Evolutionary conservation across 1,284 basidiomycete species (phyloP).

Genomic region (Wolfiporia cocos): DNA sequence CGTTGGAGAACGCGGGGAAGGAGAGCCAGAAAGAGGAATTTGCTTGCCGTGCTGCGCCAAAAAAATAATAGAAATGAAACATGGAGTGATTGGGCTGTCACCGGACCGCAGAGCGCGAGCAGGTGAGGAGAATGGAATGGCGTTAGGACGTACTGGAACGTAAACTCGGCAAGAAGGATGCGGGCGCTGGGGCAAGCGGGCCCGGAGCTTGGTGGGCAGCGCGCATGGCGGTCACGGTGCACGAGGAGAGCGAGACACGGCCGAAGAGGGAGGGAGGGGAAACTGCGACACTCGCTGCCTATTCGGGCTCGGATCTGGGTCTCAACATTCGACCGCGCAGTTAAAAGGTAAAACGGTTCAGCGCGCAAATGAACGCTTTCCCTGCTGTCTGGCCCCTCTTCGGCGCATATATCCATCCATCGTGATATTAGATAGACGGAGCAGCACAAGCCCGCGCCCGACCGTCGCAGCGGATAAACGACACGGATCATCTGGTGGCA

Average conservation of each 20-base stretch:
- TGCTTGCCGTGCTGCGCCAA: too few relatives aligned
- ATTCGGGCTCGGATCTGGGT: neutral
- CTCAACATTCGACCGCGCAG: neutral
- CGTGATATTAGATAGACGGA: too few relatives aligned
- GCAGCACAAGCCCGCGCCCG: too few relatives aligned
- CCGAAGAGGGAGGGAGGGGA: too few relatives aligned
- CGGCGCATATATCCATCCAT: neutral
- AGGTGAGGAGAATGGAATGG: too few relatives aligned
- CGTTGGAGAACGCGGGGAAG: too few relatives aligned
- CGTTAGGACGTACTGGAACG: constrained; percentile 13
- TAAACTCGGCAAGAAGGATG: constrained; percentile 6
- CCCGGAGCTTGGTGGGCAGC: neutral
- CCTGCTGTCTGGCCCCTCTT: neutral
- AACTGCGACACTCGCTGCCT: neutral
- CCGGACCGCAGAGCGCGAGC: too few relatives aligned
- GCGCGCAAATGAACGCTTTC: neutral
- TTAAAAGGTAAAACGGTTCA: neutral
- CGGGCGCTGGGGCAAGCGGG: neutral
- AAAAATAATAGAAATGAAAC: too few relatives aligned
- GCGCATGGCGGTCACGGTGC: too few relatives aligned
- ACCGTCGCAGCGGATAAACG: constrained; percentile 10
- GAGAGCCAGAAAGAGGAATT: too few relatives aligned
- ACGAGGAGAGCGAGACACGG: too few relatives aligned
- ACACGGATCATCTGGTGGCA: constrained; percentile 9
- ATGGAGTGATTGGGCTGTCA: too few relatives aligned